Base-by-base conservation (phyloP, 345 rosid genomes). In the Acer saccharum region DNA sequence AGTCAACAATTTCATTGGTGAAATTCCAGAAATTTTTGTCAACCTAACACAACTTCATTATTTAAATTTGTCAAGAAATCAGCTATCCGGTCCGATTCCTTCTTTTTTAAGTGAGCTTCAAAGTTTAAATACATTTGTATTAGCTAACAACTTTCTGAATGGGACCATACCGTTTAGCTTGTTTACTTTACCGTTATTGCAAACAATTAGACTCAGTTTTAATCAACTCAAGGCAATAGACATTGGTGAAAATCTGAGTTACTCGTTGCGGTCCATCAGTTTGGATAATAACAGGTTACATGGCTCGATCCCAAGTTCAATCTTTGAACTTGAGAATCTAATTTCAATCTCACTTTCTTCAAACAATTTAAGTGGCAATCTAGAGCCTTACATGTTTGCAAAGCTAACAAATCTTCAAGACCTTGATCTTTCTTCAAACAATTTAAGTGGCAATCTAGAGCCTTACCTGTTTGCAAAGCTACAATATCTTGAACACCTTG, bases 301-400 rank as follows among this genome's bases (percentile, higher is more conserved):
- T 7, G 84, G 84, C 48, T 43, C 64, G 7, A 52, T 84, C 13
- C 81, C 82, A 48, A 21, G 11, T 7, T 76, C 78, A 68, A 23
- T 78, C 5, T 17, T n/a, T 25, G 32, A 76, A 44, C 48, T 44
- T 44, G 48, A 1, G 48, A 44, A 9, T 7, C 10, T 9, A 0
- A 1, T 0, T 0, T 18, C 1, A 67, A 74, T 7, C 72, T 80
- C 0, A 0, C 69, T 78, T 69, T 64, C 69, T 58, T 71, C 73
- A 0, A 82, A 79, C 46, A 79, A 72, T 3, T 68, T 82, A 16
- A 79, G 55, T 72, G 82, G 82, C 10, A 20, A 1, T 13, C n/a
- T 84, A 1, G 68, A 82, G 23, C 44, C 71, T 4, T n/a, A 68
- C 17, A 20, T 58, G 78, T 71, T 84, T 18, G 25, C 25, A 23